These are phyloP conservation scores for Eimeria praecox DNA, from an alignment of 169 alveolate species.

Conservation along the genomic window DNA sequence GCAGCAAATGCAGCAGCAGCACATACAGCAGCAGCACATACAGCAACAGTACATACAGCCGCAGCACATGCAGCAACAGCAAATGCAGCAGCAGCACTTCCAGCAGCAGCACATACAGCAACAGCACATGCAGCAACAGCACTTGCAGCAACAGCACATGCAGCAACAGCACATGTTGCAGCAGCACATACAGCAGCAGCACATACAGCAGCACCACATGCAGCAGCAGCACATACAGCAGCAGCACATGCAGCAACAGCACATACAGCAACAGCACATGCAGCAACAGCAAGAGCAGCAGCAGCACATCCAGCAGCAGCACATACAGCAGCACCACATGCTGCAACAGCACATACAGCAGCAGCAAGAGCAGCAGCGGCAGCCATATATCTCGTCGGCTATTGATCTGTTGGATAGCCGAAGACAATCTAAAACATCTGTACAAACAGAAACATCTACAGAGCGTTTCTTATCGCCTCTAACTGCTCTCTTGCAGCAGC, in stretches of 20 bases:
- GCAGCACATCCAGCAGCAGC: background rate
- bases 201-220: slow-evolving; percentile 19
- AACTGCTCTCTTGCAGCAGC: background rate
- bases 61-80: background rate
- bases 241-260: background rate
- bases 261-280: background rate
- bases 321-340: background rate
- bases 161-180: background rate
- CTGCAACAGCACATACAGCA: background rate
- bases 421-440: background rate
- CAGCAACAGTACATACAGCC: background rate
- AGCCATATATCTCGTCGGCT: background rate
- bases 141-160: slow-evolving; percentile 7
- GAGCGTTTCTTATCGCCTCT: too few relatives aligned
- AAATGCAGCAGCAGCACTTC: too few relatives aligned
- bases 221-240: background rate
- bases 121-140: background rate
- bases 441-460: background rate
- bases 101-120: slow-evolving; percentile 6
- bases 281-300: slow-evolving; percentile 2
- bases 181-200: background rate
- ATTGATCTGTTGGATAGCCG: background rate
- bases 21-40: too few relatives aligned
- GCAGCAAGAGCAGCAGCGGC: background rate
- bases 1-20: background rate